Evolutionary conservation across 164 flowering plant genomes (phyloP).

Genomic region (Chimonanthus praecox): DNA sequence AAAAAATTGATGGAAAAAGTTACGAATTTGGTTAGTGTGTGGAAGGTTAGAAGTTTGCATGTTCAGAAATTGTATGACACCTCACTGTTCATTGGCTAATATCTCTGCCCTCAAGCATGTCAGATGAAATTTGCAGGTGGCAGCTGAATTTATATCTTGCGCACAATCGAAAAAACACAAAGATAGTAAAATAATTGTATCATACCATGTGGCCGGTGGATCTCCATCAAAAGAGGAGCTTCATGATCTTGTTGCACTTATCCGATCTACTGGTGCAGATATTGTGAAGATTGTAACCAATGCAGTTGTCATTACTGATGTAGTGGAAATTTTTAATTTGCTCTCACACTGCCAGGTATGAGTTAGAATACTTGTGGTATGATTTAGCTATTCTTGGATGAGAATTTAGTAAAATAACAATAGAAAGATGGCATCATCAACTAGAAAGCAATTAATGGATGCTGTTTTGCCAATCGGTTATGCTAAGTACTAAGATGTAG

Average conservation of each 20-base stretch:
- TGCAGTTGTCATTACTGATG: conserved; percentile 44
- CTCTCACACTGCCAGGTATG: conserved; percentile 45
- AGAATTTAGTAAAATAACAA: not conserved
- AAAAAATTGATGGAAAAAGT: too few relatives aligned
- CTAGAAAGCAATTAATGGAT: not conserved
- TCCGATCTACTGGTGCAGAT: conserved; percentile 55
- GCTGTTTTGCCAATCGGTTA: too few relatives aligned
- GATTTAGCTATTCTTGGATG: not conserved
- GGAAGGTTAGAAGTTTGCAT: too few relatives aligned
- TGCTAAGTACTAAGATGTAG: too few relatives aligned
- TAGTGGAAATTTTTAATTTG: conserved; percentile 33
- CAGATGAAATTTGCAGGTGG: conserved; percentile 33
- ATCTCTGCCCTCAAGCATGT: not conserved
- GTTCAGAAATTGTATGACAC: too few relatives aligned
- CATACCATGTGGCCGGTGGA: conserved; percentile 20
- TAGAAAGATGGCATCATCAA: not conserved
- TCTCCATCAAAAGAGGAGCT: conserved; percentile 40
- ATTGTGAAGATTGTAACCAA: conserved; percentile 38
- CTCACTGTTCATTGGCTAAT: not conserved
- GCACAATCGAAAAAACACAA: conserved; percentile 9
- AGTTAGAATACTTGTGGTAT: not conserved
- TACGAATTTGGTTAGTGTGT: too few relatives aligned
- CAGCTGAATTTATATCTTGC: conserved; percentile 19
- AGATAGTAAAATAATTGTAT: conserved; percentile 31
- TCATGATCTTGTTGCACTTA: conserved; percentile 25